These are phyloP conservation scores for Trichoderma polysporum DNA, from an alignment of 2,329 filamentous ascomycete genomes.

Conservation along the genomic window DNA sequence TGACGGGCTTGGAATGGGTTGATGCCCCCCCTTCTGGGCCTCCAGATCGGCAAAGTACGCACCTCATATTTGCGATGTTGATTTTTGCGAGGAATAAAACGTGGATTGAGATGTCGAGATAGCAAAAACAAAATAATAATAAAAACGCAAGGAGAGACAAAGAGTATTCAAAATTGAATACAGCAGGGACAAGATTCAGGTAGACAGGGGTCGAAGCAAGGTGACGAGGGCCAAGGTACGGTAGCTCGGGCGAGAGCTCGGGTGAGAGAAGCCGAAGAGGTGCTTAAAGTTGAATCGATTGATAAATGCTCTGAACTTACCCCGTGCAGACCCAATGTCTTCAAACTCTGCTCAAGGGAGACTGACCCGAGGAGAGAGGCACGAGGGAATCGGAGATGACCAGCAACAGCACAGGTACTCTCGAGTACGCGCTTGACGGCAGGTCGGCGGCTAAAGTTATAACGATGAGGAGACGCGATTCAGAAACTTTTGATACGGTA, in stretches of 20 bases:
- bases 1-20: not conserved
- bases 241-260: not conserved
- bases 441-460: not conserved
- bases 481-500: not conserved
- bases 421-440: not conserved
- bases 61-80: constrained; percentile 20
- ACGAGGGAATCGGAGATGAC: not conserved
- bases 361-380: not conserved
- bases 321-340: not conserved
- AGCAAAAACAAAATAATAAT: too few species aligned
- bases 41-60: constrained; percentile 5
- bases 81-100: not conserved
- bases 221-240: not conserved
- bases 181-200: not conserved
- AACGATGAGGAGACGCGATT: not conserved
- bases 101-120: not conserved
- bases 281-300: not conserved
- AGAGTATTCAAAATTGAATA: not conserved
- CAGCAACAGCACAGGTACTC: not conserved
- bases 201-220: not conserved
- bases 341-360: not conserved
- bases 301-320: not conserved
- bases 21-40: not conserved
- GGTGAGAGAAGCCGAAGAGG: not conserved
- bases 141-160: not conserved